Conservation (phyloP, 2,329 filamentous ascomycete genomes). For the Coniochaeta sp. region DNA sequence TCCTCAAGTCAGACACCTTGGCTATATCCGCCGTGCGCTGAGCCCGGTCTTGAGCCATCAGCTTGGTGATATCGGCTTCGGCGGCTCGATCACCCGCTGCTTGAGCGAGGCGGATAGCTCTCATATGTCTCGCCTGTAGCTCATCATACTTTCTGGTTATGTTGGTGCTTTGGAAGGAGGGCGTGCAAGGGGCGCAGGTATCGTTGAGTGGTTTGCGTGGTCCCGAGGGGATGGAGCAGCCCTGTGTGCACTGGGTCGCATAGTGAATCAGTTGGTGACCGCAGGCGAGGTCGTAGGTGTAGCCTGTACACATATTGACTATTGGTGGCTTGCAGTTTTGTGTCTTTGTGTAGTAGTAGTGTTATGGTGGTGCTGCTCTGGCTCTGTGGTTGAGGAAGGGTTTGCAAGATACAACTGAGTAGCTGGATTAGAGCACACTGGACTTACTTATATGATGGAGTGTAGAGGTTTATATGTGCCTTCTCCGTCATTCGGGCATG, state of each 20-base stretch:
- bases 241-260: background rate
- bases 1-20: slow-evolving; percentile 6
- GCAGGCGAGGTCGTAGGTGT: slow-evolving; percentile 6
- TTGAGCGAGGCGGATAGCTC: slow-evolving; percentile 43
- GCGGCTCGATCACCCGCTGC: slow-evolving; percentile 32
- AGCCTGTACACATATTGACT: background rate
- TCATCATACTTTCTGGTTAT: slow-evolving; percentile 5
- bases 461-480: too few relatives aligned
- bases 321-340: slow-evolving; percentile 4
- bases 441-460: too few relatives aligned
- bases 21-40: background rate
- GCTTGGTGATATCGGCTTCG: background rate
- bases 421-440: too few relatives aligned
- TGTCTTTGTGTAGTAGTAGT: too few relatives aligned
- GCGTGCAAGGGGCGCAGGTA: slow-evolving; percentile 11
- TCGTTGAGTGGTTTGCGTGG: slow-evolving; percentile 6
- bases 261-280: slow-evolving; percentile 10
- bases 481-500: too few relatives aligned
- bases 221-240: slow-evolving; percentile 7
- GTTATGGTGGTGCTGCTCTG: too few relatives aligned
- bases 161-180: slow-evolving; percentile 3
- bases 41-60: background rate
- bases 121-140: slow-evolving; percentile 2
- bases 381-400: too few relatives aligned
- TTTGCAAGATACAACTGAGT: too few relatives aligned